A percentile compares a stretch with the other conserved stretches of the same genome.
phyloP scores from a whole-genome alignment of 202 grass and related monocot species.

The Setaria italica region DNA sequence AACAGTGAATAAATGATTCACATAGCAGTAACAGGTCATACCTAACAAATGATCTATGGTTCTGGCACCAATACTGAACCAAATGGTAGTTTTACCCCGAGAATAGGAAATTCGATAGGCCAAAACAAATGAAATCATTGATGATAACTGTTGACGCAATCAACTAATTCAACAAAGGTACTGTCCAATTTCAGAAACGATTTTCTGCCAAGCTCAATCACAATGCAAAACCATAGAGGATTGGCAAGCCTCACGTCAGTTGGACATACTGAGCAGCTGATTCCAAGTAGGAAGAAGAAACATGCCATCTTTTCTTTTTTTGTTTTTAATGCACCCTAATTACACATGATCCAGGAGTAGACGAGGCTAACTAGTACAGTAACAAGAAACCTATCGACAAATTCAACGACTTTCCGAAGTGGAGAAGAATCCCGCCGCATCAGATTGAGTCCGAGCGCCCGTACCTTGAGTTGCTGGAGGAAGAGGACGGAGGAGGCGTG shows the following conservation, averaged over 20 bases:
- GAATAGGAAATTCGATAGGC: background rate
- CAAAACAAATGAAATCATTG: background rate
- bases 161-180: conserved; percentile 7
- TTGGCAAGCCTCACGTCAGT: background rate
- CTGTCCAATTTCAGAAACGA: background rate
- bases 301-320: background rate
- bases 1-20: background rate
- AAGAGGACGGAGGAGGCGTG: conserved; percentile 81
- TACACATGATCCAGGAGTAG: background rate
- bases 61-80: background rate
- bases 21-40: background rate
- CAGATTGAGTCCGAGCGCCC: background rate
- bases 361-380: background rate
- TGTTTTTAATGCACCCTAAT: background rate
- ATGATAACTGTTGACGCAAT: background rate
- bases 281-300: background rate
- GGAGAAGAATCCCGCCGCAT: background rate
- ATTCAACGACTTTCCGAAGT: background rate
- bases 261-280: conserved; percentile 21
- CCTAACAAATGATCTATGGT: conserved; percentile 8
- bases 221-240: background rate
- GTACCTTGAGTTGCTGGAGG: conserved; percentile 95
- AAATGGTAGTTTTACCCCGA: background rate
- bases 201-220: background rate
- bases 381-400: background rate